Evolutionary conservation across 768 basidiomycete species (phyloP).

Genomic region (Ramaria sp.): DNA sequence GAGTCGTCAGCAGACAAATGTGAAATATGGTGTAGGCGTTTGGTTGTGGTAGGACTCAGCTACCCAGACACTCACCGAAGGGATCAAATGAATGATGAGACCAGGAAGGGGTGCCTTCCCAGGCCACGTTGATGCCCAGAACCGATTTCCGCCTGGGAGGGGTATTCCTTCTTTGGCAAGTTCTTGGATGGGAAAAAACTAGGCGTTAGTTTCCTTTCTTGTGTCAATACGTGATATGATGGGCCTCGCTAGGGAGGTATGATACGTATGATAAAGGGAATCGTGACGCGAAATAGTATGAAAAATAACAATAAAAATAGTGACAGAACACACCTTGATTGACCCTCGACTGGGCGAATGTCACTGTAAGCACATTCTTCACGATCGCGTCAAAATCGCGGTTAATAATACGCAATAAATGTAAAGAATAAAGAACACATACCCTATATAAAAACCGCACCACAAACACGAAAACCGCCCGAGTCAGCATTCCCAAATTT

Average conservation of each 20-base stretch:
- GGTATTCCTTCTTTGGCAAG: constrained; percentile 56
- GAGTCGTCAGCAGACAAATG: too few species aligned
- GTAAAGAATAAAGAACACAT: too few species aligned
- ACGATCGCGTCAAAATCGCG: constrained; percentile 18
- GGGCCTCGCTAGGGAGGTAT: too few species aligned
- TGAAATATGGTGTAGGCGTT: not conserved
- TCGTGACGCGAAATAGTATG: not conserved
- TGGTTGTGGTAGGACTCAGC: not conserved
- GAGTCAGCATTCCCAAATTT: too few species aligned
- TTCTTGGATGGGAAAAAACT: constrained; percentile 22
- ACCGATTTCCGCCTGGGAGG: constrained; percentile 43
- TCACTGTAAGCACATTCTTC: constrained; percentile 28
- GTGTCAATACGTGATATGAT: too few species aligned
- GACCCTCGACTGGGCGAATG: constrained; percentile 38
- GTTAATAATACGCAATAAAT: too few species aligned
- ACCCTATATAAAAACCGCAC: too few species aligned
- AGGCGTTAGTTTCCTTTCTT: not conserved
- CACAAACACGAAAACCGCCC: too few species aligned
- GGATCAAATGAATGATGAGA: constrained; percentile 42
- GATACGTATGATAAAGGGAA: too few species aligned
- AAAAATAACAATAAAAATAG: not conserved
- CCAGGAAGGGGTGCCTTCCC: constrained; percentile 47
- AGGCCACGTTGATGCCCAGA: constrained; percentile 57
- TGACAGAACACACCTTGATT: constrained; percentile 35
- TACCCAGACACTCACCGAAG: constrained; percentile 27